Conservation (phyloP, 73 alveolate genomes). For the Breviolum minutum region DNA sequence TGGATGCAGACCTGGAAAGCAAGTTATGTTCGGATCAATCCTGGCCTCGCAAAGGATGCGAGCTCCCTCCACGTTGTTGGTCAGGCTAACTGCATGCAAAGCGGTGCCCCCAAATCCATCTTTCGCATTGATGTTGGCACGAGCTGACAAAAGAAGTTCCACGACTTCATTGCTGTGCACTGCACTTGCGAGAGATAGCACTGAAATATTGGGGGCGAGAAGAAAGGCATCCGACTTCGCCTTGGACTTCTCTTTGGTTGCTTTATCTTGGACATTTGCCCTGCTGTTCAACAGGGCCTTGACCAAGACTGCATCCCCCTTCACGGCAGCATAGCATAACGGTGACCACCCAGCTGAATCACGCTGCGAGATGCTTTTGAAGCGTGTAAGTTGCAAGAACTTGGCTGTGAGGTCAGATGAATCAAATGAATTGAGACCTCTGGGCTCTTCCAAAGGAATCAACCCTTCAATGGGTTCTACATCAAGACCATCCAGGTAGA, state of each 20-base stretch:
- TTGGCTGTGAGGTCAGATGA: background rate
- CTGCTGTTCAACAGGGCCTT: background rate
- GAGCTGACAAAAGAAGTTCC: background rate
- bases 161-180: slow-evolving; percentile 14
- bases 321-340: background rate
- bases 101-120: background rate
- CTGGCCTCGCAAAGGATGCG: slow-evolving; percentile 7
- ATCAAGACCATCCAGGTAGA: background rate
- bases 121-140: background rate
- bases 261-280: background rate
- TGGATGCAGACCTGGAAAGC: background rate
- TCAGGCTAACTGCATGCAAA: background rate
- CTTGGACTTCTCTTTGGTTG: background rate
- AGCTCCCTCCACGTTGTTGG: background rate
- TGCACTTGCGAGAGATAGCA: background rate
- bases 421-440: background rate
- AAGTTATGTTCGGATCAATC: background rate
- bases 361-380: background rate
- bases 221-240: background rate
- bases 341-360: slow-evolving; percentile 24
- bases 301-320: background rate
- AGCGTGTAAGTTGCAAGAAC: background rate
- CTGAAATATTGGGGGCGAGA: background rate
- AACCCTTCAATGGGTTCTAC: background rate
- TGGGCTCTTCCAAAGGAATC: background rate